A percentile compares a stretch with the other conserved stretches of the same genome.
phyloP scores from a whole-genome alignment of 129 eudicot genomes.

The sunflower (Helianthus annuus) region DNA sequence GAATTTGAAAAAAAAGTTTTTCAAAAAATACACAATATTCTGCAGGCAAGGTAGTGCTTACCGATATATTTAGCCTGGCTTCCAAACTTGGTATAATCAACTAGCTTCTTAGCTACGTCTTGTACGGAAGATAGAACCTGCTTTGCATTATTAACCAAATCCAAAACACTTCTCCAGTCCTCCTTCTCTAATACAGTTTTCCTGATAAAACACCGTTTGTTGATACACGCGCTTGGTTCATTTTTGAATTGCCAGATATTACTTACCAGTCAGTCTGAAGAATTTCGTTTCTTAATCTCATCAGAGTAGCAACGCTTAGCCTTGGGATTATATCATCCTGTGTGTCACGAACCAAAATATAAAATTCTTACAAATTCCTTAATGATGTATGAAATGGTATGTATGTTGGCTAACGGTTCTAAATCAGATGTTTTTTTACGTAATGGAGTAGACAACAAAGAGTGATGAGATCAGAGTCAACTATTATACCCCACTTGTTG shows the following conservation, averaged over 20 bases:
- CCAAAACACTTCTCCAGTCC: slow-evolving; percentile 77
- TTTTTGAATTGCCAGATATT: not conserved
- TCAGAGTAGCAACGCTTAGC: slow-evolving; percentile 76
- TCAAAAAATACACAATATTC: not conserved
- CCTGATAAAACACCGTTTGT: slow-evolving; percentile 41
- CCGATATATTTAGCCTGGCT: slow-evolving; percentile 51
- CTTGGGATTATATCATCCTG: slow-evolving; percentile 98
- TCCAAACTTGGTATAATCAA: slow-evolving; percentile 69
- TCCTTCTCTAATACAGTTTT: slow-evolving; percentile 66
- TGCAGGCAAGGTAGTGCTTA: slow-evolving; percentile 26
- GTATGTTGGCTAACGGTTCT: too few species aligned
- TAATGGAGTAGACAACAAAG: too few species aligned
- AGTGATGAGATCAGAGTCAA: too few species aligned
- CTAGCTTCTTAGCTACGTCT: slow-evolving; percentile 88
- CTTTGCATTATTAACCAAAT: slow-evolving; percentile 78
- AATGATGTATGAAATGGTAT: too few species aligned
- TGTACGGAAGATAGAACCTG: slow-evolving; percentile 85
- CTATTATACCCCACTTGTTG: too few species aligned
- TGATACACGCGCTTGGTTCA: too few species aligned
- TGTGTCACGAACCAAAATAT: slow-evolving; percentile 1
- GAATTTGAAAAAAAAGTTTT: not conserved
- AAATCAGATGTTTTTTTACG: too few species aligned
- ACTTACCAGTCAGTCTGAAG: slow-evolving; percentile 91
- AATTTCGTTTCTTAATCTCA: slow-evolving; percentile 92
- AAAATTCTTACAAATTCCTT: not conserved